These are phyloP conservation scores for Clathrospora elynae DNA, from an alignment of 2,329 filamentous ascomycete genomes.

Conservation along the genomic window DNA sequence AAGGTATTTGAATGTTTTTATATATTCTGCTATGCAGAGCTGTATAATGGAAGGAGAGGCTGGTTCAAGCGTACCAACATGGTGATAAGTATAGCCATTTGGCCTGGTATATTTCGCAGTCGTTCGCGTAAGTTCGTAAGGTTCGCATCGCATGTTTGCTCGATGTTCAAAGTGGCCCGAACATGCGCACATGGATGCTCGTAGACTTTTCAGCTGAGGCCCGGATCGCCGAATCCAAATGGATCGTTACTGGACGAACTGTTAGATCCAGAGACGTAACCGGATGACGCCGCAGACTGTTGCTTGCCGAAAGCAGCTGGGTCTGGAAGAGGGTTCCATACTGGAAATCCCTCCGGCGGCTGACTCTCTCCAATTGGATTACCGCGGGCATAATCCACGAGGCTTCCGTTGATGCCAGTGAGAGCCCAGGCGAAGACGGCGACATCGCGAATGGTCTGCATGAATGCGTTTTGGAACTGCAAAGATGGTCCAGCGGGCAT, in stretches of 20 bases:
- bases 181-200: too few relatives aligned
- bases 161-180: too few relatives aligned
- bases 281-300: conserved; percentile 38
- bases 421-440: conserved; percentile 88
- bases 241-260: conserved; percentile 44
- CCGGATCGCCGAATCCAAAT: conserved; percentile 45
- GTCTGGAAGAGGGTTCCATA: conserved; percentile 56
- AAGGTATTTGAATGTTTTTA: conserved; percentile 17
- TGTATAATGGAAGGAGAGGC: conserved; percentile 13
- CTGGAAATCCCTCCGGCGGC: conserved; percentile 64
- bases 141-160: conserved; percentile 8
- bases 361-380: conserved; percentile 66
- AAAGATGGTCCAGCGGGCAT: conserved; percentile 56
- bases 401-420: conserved; percentile 76
- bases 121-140: conserved; percentile 16
- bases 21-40: conserved; percentile 10
- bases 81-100: conserved; percentile 17
- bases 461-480: conserved; percentile 62
- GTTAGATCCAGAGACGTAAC: conserved; percentile 41
- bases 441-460: conserved; percentile 81
- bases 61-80: conserved; percentile 24
- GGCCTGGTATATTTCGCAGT: conserved; percentile 21
- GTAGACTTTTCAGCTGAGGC: conserved; percentile 29
- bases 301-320: conserved; percentile 25
- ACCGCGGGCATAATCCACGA: conserved; percentile 68